Percentiles rank a stretch among this genome's conserved stretches.
Conservation (phyloP, 2,329 filamentous ascomycete species). For the Sphaerulina musiva region DNA sequence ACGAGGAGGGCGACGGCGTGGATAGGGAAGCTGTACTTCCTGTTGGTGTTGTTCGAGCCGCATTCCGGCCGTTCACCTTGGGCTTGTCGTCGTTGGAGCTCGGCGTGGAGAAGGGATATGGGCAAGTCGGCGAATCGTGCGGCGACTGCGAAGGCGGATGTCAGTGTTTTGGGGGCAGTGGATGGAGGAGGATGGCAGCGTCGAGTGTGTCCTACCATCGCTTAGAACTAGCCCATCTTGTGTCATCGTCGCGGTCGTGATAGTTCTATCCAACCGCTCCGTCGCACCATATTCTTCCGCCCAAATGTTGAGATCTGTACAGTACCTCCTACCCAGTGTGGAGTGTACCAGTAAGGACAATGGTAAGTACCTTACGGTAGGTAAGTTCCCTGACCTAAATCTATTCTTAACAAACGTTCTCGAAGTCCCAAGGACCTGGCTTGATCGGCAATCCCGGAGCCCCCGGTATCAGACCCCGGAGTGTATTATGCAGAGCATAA, state of each 20-base stretch:
- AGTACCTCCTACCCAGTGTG: too few relatives aligned
- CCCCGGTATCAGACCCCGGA: too few relatives aligned
- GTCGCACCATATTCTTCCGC: constrained; percentile 2
- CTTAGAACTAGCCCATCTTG: constrained; percentile 4
- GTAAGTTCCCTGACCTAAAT: neutral
- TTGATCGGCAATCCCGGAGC: neutral
- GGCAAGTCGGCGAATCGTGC: constrained; percentile 36
- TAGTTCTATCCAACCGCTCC: neutral
- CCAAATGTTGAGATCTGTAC: neutral
- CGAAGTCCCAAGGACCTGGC: neutral
- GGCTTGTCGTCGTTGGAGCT: constrained; percentile 46
- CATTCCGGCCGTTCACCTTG: constrained; percentile 44
- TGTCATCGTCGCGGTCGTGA: constrained; percentile 14
- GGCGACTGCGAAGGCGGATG: constrained; percentile 17
- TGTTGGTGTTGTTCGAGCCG: constrained; percentile 44
- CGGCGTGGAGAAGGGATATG: constrained; percentile 42
- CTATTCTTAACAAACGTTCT: neutral
- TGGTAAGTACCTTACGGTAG: neutral
- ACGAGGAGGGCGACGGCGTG: constrained; percentile 55
- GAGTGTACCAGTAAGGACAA: neutral
- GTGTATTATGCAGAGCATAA: too few relatives aligned
- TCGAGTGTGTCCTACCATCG: constrained; percentile 10
- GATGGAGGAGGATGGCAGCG: neutral
- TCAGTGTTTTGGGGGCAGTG: neutral
- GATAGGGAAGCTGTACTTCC: constrained; percentile 49